These are phyloP conservation scores for Aureococcus anophagefferens DNA, from an alignment of 108 stramenopile genomes.

Conservation along the genomic window DNA sequence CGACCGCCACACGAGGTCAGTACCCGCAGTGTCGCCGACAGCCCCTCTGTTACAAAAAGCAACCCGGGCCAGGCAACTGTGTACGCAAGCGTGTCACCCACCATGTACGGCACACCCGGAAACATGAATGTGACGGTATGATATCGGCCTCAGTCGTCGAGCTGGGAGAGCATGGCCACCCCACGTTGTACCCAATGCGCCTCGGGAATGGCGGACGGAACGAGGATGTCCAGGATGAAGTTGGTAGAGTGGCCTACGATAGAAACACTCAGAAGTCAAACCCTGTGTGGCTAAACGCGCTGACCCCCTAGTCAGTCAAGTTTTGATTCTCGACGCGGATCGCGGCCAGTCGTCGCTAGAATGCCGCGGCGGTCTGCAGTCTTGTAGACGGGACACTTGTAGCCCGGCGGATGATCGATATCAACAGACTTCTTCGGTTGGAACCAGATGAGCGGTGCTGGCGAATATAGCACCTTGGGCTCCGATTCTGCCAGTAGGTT, in stretches of 20 bases:
- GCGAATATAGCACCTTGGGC: constrained; percentile 42
- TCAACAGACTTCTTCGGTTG: constrained; percentile 18
- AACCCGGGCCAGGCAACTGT: too few species aligned
- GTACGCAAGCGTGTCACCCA: too few species aligned
- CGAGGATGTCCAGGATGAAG: constrained; percentile 22
- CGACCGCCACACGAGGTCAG: too few species aligned
- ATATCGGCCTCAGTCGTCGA: constrained; percentile 41
- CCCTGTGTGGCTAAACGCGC: too few species aligned
- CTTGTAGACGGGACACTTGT: constrained; percentile 53
- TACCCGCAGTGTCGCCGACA: too few species aligned
- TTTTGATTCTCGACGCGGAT: too few species aligned
- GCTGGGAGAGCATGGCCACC: constrained; percentile 51
- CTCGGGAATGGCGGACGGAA: not conserved
- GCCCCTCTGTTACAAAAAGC: too few species aligned
- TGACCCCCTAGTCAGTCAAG: too few species aligned
- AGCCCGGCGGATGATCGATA: constrained; percentile 4
- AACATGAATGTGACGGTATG: too few species aligned
- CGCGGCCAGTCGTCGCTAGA: not conserved
- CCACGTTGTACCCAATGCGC: constrained; percentile 51
- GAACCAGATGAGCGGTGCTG: constrained; percentile 45
- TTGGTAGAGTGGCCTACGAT: constrained; percentile 41
- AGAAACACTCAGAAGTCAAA: too few species aligned
- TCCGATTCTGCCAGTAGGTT: constrained; percentile 31
- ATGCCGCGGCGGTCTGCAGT: constrained; percentile 41
- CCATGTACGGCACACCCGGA: too few species aligned